Evolutionary conservation across 495 filamentous ascomycete genomes (phyloP), one percentile per base, ranked within the genome.

Genomic region (Penicillium nucicola): DNA sequence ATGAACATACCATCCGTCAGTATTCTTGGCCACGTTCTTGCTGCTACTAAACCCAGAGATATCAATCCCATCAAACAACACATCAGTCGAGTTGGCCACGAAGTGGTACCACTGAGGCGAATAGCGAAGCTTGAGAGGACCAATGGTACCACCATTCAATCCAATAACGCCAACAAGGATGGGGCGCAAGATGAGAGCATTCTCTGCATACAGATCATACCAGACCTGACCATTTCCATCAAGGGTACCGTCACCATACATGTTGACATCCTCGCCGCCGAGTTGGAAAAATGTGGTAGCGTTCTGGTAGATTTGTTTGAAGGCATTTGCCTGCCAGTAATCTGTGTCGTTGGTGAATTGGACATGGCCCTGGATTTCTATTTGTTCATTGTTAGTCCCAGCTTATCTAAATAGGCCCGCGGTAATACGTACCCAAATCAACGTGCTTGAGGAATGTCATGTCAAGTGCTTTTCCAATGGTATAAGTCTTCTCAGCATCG

Each of bases 141-240:
- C 80, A 55, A 88, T 79, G 9, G 75, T 76, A 18, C 81, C 83
- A 4, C 80, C 77, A 11, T 85, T 65, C 36, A 88, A 61, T 1
- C 82, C 84, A 38, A 86, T 80, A n/a, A 85, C 72, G 12, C 79
- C 78, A 34, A 86, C 59, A 32, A 87, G 70, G 49, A 88, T 74
- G 11, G 83, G 83, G 1, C 83, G 76, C 39, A 83, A 69, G 37
- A 81, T 79, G 20, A 80, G 75, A 19, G 72, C 65, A 52, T 87
- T 68, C 25, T 59, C 47, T 1, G 76, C 79, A 42, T 82, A 82
- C 10, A 77, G 64, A 60, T 88, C 84, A 62, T 87, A 88, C 82
- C 84, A 87, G 12, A 82, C 75, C 62, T 89, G 84, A 1, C 85
- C 84, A 53, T 86, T 87, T 23, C 84, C 83, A 57, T 84, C 75